phyloP scores from a whole-genome alignment of 2,329 filamentous ascomycete species.

The Clarireedia hainanense region DNA sequence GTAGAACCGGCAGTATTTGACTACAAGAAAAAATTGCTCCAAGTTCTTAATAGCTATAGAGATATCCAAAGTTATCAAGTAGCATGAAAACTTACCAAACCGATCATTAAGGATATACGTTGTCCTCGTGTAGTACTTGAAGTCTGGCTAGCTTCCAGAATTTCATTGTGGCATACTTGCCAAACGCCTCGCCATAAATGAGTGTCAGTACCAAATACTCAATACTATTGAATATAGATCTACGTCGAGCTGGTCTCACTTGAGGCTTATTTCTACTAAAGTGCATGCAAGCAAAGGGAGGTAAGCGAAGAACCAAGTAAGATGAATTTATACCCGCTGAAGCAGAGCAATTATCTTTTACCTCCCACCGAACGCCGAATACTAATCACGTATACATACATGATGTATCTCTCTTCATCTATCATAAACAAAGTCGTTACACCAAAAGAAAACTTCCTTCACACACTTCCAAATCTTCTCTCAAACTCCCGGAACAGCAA shows the following conservation, averaged over 20 bases:
- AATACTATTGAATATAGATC: no score
- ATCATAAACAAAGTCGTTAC: neutral
- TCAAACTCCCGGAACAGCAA: slow-evolving; percentile 78
- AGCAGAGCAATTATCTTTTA: neutral
- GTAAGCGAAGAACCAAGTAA: neutral
- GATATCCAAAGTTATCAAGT: no score
- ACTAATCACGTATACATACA: neutral
- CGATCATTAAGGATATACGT: no score
- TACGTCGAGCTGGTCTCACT: neutral
- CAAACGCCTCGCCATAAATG: no score
- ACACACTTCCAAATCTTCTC: slow-evolving; percentile 51
- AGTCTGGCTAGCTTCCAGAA: no score
- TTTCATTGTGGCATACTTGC: no score
- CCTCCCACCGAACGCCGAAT: neutral
- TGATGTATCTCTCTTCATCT: neutral
- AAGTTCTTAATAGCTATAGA: no score
- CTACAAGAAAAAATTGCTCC: no score
- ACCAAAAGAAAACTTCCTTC: neutral
- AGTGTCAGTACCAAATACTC: no score
- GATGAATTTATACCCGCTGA: neutral
- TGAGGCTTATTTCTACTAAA: neutral
- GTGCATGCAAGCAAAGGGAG: neutral
- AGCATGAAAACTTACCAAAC: no score
- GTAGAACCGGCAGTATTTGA: no score
- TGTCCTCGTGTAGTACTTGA: no score